Evolutionary conservation across 179 eudicot genomes (phyloP).

Genomic region (Beta corolliflora): DNA sequence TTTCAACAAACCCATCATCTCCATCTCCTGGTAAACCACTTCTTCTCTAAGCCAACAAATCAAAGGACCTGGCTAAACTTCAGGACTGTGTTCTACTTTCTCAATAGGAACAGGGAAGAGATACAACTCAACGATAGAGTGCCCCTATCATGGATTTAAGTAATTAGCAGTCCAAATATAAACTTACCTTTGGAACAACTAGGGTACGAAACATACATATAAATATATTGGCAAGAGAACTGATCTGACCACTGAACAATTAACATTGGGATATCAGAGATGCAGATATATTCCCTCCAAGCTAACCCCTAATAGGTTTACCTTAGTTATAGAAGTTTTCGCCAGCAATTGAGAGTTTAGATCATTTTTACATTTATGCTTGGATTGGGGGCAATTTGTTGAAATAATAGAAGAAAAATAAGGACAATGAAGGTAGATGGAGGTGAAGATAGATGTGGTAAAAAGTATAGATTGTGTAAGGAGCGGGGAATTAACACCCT

Average conservation of each 20-base stretch:
- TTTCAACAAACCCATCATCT: not conserved
- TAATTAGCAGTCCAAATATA: not conserved
- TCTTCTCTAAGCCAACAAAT: not conserved
- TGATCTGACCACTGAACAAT: not conserved
- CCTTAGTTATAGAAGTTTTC: not conserved
- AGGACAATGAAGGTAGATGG: too few relatives aligned
- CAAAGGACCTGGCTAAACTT: not conserved
- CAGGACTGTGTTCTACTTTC: not conserved
- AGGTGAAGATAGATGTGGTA: too few relatives aligned
- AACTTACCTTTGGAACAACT: not conserved
- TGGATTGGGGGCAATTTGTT: too few relatives aligned
- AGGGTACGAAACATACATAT: not conserved
- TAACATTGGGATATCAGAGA: not conserved
- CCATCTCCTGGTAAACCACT: not conserved
- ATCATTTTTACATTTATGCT: too few relatives aligned
- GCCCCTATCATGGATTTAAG: not conserved
- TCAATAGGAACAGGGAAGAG: not conserved
- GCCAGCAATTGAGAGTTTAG: not conserved
- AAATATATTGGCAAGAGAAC: not conserved
- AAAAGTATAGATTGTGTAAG: too few relatives aligned
- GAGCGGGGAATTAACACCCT: too few relatives aligned
- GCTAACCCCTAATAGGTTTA: not conserved
- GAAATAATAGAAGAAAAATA: too few relatives aligned
- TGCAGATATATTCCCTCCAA: not conserved
- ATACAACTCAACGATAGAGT: not conserved